These are phyloP conservation scores for Dianthus caryophyllus DNA, from an alignment of 148 eudicot species.

Conservation along the genomic window DNA sequence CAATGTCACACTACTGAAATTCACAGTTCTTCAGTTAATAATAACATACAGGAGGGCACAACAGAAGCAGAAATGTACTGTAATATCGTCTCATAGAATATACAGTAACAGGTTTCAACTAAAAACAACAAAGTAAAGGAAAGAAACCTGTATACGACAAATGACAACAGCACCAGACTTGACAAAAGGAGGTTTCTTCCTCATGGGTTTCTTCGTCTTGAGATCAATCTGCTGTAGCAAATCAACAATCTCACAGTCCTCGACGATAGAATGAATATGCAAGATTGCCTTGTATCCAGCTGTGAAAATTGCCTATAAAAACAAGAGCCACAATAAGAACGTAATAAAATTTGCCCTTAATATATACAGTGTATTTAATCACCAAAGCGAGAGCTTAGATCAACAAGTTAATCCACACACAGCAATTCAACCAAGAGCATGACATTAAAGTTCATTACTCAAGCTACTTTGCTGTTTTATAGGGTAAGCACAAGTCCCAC, in stretches of 20 bases:
- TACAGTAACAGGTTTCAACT: not conserved
- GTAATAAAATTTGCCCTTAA: not conserved
- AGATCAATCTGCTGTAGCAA: conserved; percentile 78
- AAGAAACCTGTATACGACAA: conserved; percentile 81
- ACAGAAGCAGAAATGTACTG: not conserved
- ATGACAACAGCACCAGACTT: conserved; percentile 71
- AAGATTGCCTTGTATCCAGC: conserved; percentile 98
- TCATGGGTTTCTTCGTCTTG: conserved; percentile 76
- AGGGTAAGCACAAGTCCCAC: no score
- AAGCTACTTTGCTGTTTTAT: no score
- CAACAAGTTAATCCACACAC: not conserved
- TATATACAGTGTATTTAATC: not conserved
- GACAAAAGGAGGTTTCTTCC: conserved; percentile 78
- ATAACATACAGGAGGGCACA: not conserved
- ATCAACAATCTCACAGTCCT: conserved; percentile 96
- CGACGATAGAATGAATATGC: conserved; percentile 89
- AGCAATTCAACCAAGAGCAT: not conserved
- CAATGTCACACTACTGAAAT: not conserved
- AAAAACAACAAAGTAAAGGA: not conserved
- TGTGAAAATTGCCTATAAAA: conserved; percentile 76
- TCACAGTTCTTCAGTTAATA: not conserved
- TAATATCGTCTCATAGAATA: not conserved
- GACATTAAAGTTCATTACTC: no score
- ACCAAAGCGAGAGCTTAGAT: not conserved
- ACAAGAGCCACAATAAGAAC: not conserved